phyloP scores from a whole-genome alignment of 306 rosid genomes.

The Fragaria iinumae region DNA sequence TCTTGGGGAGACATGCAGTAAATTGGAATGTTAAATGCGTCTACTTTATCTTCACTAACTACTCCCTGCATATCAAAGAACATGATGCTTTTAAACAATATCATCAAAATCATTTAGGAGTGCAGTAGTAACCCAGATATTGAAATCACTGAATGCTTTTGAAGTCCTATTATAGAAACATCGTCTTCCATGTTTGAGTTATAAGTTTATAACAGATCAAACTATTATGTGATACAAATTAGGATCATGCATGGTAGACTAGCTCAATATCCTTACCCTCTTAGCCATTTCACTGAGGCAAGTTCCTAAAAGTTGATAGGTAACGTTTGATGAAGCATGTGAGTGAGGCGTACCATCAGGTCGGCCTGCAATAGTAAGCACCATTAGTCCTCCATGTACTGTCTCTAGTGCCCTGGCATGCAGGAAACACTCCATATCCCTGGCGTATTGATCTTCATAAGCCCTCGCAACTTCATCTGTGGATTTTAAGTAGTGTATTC shows the following conservation, averaged over 20 bases:
- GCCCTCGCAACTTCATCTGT: conserved; percentile 27
- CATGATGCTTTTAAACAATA: not conserved
- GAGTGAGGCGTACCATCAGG: conserved; percentile 15
- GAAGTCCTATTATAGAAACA: too few relatives aligned
- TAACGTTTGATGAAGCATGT: not conserved
- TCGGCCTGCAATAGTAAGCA: conserved; percentile 10
- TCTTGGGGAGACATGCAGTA: not conserved
- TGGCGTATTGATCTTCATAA: conserved; percentile 20
- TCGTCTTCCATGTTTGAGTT: too few relatives aligned
- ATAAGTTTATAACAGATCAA: too few relatives aligned
- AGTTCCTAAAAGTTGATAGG: conserved; percentile 11
- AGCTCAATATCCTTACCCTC: conserved; percentile 22
- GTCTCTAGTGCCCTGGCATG: conserved; percentile 34
- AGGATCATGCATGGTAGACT: too few relatives aligned
- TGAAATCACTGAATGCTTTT: too few relatives aligned
- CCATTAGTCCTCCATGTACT: conserved; percentile 35
- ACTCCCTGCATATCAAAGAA: not conserved
- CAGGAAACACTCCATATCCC: conserved; percentile 36
- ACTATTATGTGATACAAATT: too few relatives aligned
- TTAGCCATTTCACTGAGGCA: conserved; percentile 35
- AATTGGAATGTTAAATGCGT: not conserved
- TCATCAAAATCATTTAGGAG: too few relatives aligned
- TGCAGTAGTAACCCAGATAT: too few relatives aligned
- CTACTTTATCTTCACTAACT: conserved; percentile 1
- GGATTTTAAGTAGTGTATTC: conserved; percentile 20